Evolutionary conservation across 116 monocot genomes (phyloP).

Genomic region (Posidonia oceanica): DNA sequence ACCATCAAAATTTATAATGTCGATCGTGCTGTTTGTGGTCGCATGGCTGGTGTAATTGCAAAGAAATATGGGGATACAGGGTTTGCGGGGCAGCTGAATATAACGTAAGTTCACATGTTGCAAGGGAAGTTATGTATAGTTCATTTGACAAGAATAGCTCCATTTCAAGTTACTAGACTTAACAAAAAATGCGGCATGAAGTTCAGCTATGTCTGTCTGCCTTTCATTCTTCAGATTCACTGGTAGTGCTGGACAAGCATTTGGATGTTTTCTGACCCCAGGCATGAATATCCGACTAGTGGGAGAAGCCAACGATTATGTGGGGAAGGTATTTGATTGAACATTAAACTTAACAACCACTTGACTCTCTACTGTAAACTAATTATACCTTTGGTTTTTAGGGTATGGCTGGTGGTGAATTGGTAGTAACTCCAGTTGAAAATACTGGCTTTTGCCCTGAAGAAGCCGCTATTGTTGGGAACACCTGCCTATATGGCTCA

Average conservation of each 20-base stretch:
- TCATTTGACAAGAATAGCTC: background rate
- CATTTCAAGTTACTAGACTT: background rate
- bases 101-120: constrained; percentile 42
- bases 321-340: constrained; percentile 62
- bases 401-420: constrained; percentile 99
- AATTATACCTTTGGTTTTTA: constrained; percentile 15
- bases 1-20: constrained; percentile 66
- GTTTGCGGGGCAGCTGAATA: constrained; percentile 93
- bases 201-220: background rate
- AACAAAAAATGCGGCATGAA: background rate
- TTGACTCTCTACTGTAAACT: background rate
- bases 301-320: constrained; percentile 98
- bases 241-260: constrained; percentile 99
- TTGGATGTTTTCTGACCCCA: constrained; percentile 88
- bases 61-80: constrained; percentile 99
- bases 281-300: constrained; percentile 90
- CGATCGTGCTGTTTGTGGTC: constrained; percentile 98
- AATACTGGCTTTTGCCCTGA: constrained; percentile 76
- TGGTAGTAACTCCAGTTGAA: constrained; percentile 76
- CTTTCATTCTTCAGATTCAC: constrained; percentile 47
- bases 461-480: constrained; percentile 93
- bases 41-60: constrained; percentile 94
- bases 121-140: background rate
- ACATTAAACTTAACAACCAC: background rate
- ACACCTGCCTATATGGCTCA: constrained; percentile 99